These are phyloP conservation scores for Microcera coccophila DNA, from an alignment of 2,329 filamentous ascomycete species.

Conservation along the genomic window DNA sequence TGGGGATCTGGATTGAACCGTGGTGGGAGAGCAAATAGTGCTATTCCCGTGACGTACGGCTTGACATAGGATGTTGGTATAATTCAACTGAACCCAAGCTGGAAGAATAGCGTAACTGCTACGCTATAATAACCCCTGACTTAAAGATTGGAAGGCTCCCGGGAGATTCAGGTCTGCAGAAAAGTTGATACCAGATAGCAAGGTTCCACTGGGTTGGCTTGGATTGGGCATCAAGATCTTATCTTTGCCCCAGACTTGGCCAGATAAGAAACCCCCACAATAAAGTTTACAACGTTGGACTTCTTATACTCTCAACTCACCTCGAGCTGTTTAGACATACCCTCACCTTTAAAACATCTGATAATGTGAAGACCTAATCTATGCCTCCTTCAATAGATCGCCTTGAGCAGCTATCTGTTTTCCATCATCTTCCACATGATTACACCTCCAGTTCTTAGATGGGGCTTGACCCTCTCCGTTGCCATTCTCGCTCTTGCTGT, in stretches of 20 bases:
- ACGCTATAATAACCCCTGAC: too few relatives aligned
- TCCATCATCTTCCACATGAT: neutral
- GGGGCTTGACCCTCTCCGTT: conserved; percentile 30
- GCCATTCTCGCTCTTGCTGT: conserved; percentile 31
- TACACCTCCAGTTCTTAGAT: conserved; percentile 17
- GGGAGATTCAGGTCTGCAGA: too few relatives aligned
- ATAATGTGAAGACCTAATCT: neutral
- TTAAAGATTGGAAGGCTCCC: too few relatives aligned
- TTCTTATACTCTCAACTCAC: neutral
- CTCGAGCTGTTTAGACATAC: neutral
- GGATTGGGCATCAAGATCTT: too few relatives aligned
- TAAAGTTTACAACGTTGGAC: neutral
- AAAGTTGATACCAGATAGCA: too few relatives aligned
- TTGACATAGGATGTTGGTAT: too few relatives aligned
- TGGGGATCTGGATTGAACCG: too few relatives aligned
- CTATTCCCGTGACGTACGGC: neutral
- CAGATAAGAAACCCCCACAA: neutral
- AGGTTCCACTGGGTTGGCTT: too few relatives aligned
- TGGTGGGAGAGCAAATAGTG: neutral
- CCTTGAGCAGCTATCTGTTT: neutral
- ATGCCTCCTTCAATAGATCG: neutral
- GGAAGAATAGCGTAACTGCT: neutral
- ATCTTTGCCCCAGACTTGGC: neutral
- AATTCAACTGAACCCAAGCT: neutral
- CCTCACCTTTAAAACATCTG: neutral